A percentile compares a stretch with the other conserved stretches of the same genome.
These are phyloP conservation scores for Kodamaea restingae DNA, from an alignment of 805 yeast species.

Conservation along the genomic window DNA sequence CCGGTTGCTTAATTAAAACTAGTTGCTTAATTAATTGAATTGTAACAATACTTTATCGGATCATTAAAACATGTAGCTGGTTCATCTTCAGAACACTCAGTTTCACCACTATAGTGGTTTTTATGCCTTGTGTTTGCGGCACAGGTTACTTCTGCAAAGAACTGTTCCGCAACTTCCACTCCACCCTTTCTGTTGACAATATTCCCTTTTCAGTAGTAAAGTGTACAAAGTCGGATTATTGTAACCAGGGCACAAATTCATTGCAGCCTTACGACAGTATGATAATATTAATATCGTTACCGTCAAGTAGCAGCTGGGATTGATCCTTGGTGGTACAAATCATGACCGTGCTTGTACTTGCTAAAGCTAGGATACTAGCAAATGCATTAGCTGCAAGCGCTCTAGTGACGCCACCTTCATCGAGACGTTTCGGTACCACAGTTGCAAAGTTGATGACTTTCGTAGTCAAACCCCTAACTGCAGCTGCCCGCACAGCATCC, in stretches of 20 bases:
- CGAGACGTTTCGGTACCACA: slow-evolving; percentile 14
- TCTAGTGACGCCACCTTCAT: slow-evolving; percentile 14
- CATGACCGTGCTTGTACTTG: slow-evolving; percentile 15
- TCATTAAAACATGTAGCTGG: neutral
- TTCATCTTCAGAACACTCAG: no score
- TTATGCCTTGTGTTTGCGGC: neutral
- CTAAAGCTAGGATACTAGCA: slow-evolving; percentile 23
- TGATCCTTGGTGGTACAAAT: neutral
- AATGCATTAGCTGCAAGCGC: slow-evolving; percentile 28
- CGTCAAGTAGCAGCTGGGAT: neutral
- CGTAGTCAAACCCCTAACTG: no score
- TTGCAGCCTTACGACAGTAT: neutral
- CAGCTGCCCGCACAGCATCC: no score
- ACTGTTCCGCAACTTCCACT: neutral
- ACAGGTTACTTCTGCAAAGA: neutral
- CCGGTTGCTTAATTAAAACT: neutral
- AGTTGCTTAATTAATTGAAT: no score
- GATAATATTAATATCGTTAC: neutral
- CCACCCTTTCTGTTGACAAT: neutral
- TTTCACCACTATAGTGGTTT: no score
- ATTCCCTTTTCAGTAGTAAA: neutral
- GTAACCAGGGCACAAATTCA: no score
- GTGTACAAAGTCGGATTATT: neutral
- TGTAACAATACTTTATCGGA: neutral
- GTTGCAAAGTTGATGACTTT: slow-evolving; percentile 11